Conservation (phyloP, 768 basidiomycete genomes). For the Suillus sp. region DNA sequence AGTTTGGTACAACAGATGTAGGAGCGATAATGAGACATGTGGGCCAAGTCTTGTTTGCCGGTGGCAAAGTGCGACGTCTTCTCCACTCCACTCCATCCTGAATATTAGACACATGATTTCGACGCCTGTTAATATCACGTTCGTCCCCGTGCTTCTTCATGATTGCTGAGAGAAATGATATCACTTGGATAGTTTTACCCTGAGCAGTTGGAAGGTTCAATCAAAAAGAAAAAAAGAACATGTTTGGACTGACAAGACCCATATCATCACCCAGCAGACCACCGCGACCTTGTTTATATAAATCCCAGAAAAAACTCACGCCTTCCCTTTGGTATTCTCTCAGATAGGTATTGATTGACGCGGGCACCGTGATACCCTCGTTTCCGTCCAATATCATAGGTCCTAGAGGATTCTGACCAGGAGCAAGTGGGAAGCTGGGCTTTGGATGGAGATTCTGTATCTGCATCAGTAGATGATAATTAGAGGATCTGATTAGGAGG, state of each 20-base stretch:
- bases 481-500: not conserved
- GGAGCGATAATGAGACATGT: slow-evolving; percentile 90
- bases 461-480: not conserved
- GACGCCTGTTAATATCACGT: slow-evolving; percentile 67
- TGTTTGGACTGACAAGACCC: slow-evolving; percentile 61
- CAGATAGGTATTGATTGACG: slow-evolving; percentile 80
- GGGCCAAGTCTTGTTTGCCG: slow-evolving; percentile 75
- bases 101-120: slow-evolving; percentile 62
- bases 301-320: slow-evolving; percentile 74
- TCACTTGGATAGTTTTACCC: slow-evolving; percentile 96
- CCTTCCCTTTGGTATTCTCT: slow-evolving; percentile 92
- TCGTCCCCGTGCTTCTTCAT: slow-evolving; percentile 78
- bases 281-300: slow-evolving; percentile 68
- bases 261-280: slow-evolving; percentile 95
- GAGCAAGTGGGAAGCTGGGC: slow-evolving; percentile 55
- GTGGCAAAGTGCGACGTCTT: slow-evolving; percentile 54
- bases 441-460: slow-evolving; percentile 45
- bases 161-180: slow-evolving; percentile 86
- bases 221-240: slow-evolving; percentile 1
- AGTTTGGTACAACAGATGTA: slow-evolving; percentile 80
- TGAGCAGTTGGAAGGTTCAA: slow-evolving; percentile 19
- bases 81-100: slow-evolving; percentile 63
- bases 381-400: slow-evolving; percentile 54
- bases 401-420: slow-evolving; percentile 43
- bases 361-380: slow-evolving; percentile 55